Evolutionary conservation across 225 moss, liverwort and hornwort species (phyloP).

Genomic region (Pseudoscleropodium purum): DNA sequence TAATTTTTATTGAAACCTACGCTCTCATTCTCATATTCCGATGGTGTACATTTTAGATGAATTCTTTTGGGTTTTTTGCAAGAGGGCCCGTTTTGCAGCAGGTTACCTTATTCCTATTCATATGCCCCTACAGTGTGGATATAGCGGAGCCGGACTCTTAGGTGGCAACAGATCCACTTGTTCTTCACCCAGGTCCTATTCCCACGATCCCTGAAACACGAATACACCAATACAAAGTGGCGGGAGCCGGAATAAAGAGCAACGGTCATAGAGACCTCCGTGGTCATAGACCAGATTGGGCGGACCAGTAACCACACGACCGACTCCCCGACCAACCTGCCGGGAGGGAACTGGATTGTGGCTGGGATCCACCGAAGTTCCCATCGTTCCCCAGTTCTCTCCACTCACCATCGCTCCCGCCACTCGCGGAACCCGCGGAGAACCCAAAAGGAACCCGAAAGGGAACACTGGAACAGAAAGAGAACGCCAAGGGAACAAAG

Average conservation of each 20-base stretch:
- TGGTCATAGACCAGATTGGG: not conserved
- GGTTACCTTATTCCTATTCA: not conserved
- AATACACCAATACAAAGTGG: not conserved
- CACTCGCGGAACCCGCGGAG: not conserved
- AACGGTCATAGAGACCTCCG: not conserved
- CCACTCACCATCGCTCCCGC: not conserved
- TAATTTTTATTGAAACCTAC: not conserved
- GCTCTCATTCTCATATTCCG: too few species aligned
- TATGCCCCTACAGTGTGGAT: not conserved
- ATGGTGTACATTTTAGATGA: not conserved
- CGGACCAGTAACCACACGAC: not conserved
- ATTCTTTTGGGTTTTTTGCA: not conserved
- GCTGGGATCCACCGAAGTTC: not conserved
- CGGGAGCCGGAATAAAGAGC: not conserved
- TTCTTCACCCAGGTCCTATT: not conserved
- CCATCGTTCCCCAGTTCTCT: not conserved
- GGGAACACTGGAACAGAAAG: not conserved
- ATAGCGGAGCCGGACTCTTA: not conserved
- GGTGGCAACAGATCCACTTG: not conserved
- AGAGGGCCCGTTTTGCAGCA: not conserved
- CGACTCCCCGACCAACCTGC: not conserved
- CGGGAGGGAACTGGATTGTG: conserved; percentile 4
- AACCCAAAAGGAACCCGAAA: not conserved
- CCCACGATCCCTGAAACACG: not conserved
- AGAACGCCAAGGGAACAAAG: not conserved